Percentiles rank a stretch among this genome's conserved stretches.
Evolutionary conservation across 768 basidiomycete genomes (phyloP).

Genomic region (Hypholoma sublateritium): DNA sequence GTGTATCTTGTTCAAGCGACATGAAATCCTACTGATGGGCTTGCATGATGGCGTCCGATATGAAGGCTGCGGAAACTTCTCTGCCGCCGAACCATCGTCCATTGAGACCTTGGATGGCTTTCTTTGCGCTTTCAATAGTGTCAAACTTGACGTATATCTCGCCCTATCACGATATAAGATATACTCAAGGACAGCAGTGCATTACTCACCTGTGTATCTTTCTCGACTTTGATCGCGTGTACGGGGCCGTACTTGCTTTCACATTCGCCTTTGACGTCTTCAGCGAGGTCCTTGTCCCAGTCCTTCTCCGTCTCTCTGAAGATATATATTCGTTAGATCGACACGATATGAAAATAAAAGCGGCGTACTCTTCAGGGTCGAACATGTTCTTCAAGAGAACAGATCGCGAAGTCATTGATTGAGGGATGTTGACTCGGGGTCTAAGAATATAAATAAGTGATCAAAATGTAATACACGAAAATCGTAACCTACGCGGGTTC

Average conservation of each 20-base stretch:
- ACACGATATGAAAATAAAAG: not conserved
- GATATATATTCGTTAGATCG: not conserved
- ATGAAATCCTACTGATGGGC: conserved; percentile 65
- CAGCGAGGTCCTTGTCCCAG: conserved; percentile 95
- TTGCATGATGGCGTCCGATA: conserved; percentile 92
- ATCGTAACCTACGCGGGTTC: conserved; percentile 55
- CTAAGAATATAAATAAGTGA: conserved; percentile 33
- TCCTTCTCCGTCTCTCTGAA: conserved; percentile 89
- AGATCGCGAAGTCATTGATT: conserved; percentile 85
- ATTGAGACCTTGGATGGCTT: conserved; percentile 87
- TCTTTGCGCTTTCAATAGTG: conserved; percentile 73
- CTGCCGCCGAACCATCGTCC: conserved; percentile 97
- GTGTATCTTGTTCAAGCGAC: conserved; percentile 12
- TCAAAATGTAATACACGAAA: conserved; percentile 13
- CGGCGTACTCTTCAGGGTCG: conserved; percentile 87
- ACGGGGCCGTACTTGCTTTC: conserved; percentile 89
- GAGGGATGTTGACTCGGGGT: conserved; percentile 75
- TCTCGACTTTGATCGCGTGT: conserved; percentile 87
- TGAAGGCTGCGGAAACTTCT: conserved; percentile 84
- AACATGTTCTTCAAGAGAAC: conserved; percentile 96
- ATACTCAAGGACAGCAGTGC: not conserved
- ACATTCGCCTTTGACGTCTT: conserved; percentile 95
- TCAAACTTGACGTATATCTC: conserved; percentile 97
- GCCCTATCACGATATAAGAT: conserved; percentile 52
- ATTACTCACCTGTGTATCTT: conserved; percentile 77